Base-by-base conservation (phyloP, 164 flowering plant species). In the Vitis rupestris region DNA sequence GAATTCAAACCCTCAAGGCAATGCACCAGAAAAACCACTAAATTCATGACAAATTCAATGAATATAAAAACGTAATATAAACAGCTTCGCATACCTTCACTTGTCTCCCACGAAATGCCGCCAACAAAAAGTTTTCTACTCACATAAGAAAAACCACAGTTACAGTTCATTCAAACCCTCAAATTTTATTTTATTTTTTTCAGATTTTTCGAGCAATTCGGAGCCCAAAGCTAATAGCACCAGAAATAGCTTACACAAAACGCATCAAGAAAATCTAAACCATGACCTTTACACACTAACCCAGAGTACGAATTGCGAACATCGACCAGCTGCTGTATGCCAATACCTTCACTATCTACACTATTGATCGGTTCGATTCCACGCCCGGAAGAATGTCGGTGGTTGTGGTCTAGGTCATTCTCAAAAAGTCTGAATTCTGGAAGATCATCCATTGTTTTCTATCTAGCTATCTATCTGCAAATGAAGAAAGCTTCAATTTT, bases 71-170 rank as follows among this genome's bases (percentile, higher is more conserved):
- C 9, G 50, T 64, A 53, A 31, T 30, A 10, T 8, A 48, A 49
- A 12, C 27, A 30, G 7, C 9, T 61, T 11, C 8, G 31, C 57
- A 13, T 83, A 84, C 87, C 87, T 84, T 82, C 81, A 12, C 79
- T 61, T 4, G 87, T 84, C 74, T 80, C 83, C 85, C 85, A 82
- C 12, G 87, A 78, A 68, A 82, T 68, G 73, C 87, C 87, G 31
- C 87, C 87, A 57, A 84, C 83, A 31, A 82, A 84, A 15, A 84
- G 87, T 69, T 84, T 84, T 73, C 87, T 84, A 80, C 62, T 6
- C 76, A 80, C 72, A 80, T 47, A 71, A 70, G 23, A 65, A 75
- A 66, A 71, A 67, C 37, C 15, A 12, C 50, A 66, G 19, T 16
- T 23, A 31, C 37, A 23, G 7, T 64, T 51, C 3, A 13, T 27